Evolutionary conservation across 129 eudicot species (phyloP).

Genomic region (Arctium lappa): DNA sequence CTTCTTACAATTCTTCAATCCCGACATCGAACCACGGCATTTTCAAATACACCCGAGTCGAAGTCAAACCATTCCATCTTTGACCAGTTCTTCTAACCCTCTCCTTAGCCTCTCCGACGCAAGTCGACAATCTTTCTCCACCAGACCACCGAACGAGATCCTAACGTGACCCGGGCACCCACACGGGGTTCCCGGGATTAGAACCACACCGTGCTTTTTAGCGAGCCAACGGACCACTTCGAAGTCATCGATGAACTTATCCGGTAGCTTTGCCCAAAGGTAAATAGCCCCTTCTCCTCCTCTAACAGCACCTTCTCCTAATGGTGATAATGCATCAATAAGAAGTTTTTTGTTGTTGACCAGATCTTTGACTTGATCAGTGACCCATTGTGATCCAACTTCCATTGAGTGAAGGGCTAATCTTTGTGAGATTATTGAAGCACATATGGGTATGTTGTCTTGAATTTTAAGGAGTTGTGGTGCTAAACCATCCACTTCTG

Average conservation of each 20-base stretch:
- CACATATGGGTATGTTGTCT: constrained; percentile 98
- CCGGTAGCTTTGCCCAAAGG: constrained; percentile 93
- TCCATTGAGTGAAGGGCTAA: constrained; percentile 82
- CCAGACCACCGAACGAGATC: constrained; percentile 88
- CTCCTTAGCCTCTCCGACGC: constrained; percentile 81
- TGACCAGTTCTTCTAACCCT: constrained; percentile 83
- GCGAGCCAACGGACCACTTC: constrained; percentile 92
- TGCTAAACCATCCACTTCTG: constrained; percentile 74
- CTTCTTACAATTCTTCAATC: neutral
- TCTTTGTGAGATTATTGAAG: constrained; percentile 81
- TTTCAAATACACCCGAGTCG: constrained; percentile 1
- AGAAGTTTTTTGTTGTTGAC: constrained; percentile 62
- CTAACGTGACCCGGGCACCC: constrained; percentile 87
- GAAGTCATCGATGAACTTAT: constrained; percentile 51
- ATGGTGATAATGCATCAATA: constrained; percentile 67
- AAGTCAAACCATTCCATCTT: constrained; percentile 63
- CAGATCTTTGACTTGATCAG: constrained; percentile 69
- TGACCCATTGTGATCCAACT: constrained; percentile 86
- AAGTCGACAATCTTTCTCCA: constrained; percentile 55
- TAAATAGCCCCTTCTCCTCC: constrained; percentile 99
- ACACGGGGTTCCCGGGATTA: constrained; percentile 70
- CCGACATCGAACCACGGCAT: no score
- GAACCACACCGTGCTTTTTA: constrained; percentile 53
- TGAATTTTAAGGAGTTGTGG: constrained; percentile 84
- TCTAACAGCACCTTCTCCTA: constrained; percentile 73